phyloP scores from a whole-genome alignment of 2,329 filamentous ascomycete species.

The Stagonosporopsis tanaceti region DNA sequence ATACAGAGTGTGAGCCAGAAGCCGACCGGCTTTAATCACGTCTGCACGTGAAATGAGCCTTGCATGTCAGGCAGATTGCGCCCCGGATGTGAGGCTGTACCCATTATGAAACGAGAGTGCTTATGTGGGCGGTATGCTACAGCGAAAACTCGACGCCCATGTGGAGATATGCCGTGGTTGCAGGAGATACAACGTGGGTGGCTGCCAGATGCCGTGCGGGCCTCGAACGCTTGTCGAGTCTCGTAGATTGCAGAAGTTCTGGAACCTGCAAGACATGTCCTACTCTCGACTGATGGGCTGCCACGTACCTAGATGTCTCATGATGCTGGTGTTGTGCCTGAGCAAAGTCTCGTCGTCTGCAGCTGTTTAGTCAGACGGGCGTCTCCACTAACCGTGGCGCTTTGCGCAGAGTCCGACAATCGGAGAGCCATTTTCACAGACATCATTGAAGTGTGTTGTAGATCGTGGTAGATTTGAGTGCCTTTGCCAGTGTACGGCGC shows the following conservation, averaged over 20 bases:
- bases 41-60: conserved; percentile 15
- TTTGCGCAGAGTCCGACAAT: not conserved
- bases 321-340: not conserved
- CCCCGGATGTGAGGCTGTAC: not conserved
- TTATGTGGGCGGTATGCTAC: conserved; percentile 6
- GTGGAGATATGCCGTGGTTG: conserved; percentile 9
- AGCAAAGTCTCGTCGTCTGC: not conserved
- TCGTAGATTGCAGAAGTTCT: not conserved
- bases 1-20: conserved; percentile 9
- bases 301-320: not conserved
- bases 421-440: not conserved
- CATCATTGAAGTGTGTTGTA: not conserved
- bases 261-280: not conserved
- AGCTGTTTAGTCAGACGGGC: not conserved
- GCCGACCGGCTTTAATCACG: conserved; percentile 12
- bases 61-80: conserved; percentile 3
- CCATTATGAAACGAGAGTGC: conserved; percentile 1
- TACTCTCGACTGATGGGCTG: not conserved
- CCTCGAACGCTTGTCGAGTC: not conserved
- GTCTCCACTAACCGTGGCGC: not conserved
- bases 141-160: conserved; percentile 16
- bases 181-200: not conserved
- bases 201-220: conserved; percentile 2
- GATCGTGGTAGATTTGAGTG: not conserved
- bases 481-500: not conserved